Conservation (phyloP, 139 green algal species). For the Chlamydomonas eustigma region DNA sequence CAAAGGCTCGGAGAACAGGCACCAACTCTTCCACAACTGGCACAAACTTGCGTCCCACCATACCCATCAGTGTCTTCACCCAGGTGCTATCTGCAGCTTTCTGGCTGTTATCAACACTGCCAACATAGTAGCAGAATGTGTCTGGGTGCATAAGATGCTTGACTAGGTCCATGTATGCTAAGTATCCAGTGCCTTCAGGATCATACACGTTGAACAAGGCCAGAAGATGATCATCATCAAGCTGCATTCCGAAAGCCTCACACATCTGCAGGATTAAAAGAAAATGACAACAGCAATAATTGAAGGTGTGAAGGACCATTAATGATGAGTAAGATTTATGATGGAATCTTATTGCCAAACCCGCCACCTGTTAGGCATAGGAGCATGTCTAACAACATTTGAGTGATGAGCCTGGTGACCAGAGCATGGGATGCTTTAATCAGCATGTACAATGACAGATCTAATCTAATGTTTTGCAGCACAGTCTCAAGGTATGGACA, state of each 20-base stretch:
- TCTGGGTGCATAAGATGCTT: constrained; percentile 19
- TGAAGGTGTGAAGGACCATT: too few relatives aligned
- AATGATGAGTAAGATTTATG: too few relatives aligned
- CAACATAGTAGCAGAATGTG: constrained; percentile 59
- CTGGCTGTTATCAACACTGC: constrained; percentile 32
- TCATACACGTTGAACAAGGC: constrained; percentile 65
- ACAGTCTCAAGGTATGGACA: too few relatives aligned
- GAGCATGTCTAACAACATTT: too few relatives aligned
- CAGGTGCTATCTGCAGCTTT: constrained; percentile 15
- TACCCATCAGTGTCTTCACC: constrained; percentile 21
- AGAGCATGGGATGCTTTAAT: too few relatives aligned
- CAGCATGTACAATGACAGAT: too few relatives aligned
- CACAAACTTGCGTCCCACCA: constrained; percentile 32
- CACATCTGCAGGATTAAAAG: too few relatives aligned
- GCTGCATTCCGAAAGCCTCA: constrained; percentile 80
- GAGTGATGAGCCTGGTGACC: too few relatives aligned
- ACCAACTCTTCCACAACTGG: constrained; percentile 28
- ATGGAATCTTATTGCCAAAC: too few relatives aligned
- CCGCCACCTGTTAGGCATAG: too few relatives aligned
- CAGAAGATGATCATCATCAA: constrained; percentile 78
- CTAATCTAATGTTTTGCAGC: too few relatives aligned
- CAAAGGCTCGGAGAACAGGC: constrained; percentile 24
- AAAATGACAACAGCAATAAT: too few relatives aligned
- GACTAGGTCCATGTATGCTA: constrained; percentile 18
- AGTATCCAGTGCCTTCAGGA: constrained; percentile 18